These are phyloP conservation scores for Salvia splendens DNA, from an alignment of 257 asterid genomes.

Conservation along the genomic window DNA sequence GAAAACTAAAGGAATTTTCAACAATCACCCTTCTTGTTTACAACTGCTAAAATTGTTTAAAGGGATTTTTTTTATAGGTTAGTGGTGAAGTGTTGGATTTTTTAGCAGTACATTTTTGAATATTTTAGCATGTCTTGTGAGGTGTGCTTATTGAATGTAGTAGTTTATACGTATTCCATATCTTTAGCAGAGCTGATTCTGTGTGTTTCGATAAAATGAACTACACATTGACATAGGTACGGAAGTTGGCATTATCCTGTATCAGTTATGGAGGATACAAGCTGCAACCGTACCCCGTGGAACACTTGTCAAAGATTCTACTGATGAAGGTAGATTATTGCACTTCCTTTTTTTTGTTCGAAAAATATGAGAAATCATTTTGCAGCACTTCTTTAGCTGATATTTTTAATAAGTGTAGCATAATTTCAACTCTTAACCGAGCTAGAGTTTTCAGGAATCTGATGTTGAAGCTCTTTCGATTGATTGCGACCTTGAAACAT, in stretches of 20 bases:
- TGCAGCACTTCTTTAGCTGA: conserved; percentile 6
- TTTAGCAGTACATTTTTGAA: neutral
- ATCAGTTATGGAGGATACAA: conserved; percentile 81
- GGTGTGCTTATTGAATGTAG: conserved; percentile 15
- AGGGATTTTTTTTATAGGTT: conserved; percentile 9
- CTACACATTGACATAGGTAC: conserved; percentile 61
- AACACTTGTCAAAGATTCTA: conserved; percentile 67
- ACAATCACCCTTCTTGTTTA: conserved; percentile 3
- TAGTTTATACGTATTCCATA: conserved; percentile 14
- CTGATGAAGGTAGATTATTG: conserved; percentile 60
- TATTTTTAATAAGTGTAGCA: neutral
- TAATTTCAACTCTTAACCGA: conserved; percentile 7
- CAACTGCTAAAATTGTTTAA: neutral
- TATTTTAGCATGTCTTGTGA: neutral
- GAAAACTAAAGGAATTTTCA: neutral
- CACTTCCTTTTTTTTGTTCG: neutral
- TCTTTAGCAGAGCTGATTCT: conserved; percentile 32
- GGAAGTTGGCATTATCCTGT: conserved; percentile 67
- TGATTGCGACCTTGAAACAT: conserved; percentile 66
- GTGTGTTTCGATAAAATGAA: conserved; percentile 20
- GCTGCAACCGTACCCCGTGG: conserved; percentile 82
- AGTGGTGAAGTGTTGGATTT: conserved; percentile 9
- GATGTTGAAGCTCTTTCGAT: conserved; percentile 70
- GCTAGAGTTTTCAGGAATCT: conserved; percentile 57
- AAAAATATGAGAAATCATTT: conserved; percentile 12